phyloP scores from a whole-genome alignment of 2,329 filamentous ascomycete species.

The Lecanicillium sp. region DNA sequence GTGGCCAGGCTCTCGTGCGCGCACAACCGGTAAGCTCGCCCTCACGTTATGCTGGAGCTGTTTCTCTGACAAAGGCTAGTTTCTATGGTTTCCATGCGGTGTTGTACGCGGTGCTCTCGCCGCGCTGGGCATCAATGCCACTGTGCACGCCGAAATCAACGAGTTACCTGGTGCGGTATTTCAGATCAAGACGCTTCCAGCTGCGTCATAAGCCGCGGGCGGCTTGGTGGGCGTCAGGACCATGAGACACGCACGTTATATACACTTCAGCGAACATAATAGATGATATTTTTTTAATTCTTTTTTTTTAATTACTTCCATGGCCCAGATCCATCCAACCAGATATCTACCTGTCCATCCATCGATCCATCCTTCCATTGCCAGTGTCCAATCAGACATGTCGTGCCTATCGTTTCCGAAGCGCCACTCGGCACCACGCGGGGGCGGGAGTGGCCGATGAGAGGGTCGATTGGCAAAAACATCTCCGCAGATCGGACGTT shows the following conservation, averaged over 20 bases:
- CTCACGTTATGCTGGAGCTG: not conserved
- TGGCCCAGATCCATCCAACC: no score
- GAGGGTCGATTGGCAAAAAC: no score
- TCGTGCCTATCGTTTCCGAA: no score
- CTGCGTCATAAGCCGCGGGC: constrained; percentile 46
- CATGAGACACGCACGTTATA: constrained; percentile 3
- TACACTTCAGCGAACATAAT: not conserved
- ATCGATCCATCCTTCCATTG: no score
- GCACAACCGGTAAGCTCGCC: constrained; percentile 65
- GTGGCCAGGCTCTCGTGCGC: constrained; percentile 62
- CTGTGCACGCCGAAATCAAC: constrained; percentile 81
- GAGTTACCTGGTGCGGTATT: constrained; percentile 87
- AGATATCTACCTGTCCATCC: no score
- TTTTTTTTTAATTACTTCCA: not conserved
- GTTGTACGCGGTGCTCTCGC: constrained; percentile 86
- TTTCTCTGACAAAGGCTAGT: constrained; percentile 46
- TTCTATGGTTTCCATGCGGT: constrained; percentile 92
- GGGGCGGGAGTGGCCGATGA: no score
- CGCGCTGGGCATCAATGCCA: constrained; percentile 84
- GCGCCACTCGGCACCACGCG: no score
- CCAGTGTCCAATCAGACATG: no score
- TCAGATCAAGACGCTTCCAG: constrained; percentile 79
- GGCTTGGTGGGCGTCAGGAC: not conserved
- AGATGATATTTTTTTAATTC: not conserved
- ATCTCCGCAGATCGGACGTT: no score